Base-by-base conservation (phyloP, 371 early-diverging fungal genomes). In the Dinochytrium kinnereticum region DNA sequence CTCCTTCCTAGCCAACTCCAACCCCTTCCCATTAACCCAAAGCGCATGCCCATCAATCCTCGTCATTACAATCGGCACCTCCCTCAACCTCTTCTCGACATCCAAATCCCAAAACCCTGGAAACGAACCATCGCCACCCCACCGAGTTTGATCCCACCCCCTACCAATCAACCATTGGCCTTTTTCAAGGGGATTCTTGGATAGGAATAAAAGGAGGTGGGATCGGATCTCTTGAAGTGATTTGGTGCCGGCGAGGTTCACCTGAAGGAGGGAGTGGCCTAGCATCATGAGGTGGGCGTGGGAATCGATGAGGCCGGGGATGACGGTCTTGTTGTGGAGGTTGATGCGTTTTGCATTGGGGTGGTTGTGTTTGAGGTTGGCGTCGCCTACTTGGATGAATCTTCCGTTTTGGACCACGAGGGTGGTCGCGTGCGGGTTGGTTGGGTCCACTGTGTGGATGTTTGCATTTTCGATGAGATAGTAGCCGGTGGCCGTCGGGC, bases 121-220 rank as follows among this genome's bases (percentile, higher is more conserved):
- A 57, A 80, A 80, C 49, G 7, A n/a, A 21, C 30, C 66, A 17
- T 64, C 64, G 24, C 50, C 26, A 19, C 59, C 15, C 76, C 75
- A 80, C 39, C 39, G 30, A 2, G 70, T 78, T 44, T 82, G 80
- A 73, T 82, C 82, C 82, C 82, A 82, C 2, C 82, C 82, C 10
- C 50, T 51, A 2, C 82, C 82, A 3, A 76, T 39, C n/a, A 82
- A 30, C 80, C 80, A 82, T 30, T 40, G 40, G 3, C 50, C 10
- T 64, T 70, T 68, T 38, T 73, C 64, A 19, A 70, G 72, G 0
- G 76, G 79, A 67, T 77, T 67, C 34, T 67, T 67, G 64, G 74
- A 69, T 7, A 80, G 71, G 67, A 72, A 75, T 1, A 31, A 21
- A 2, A 69, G 24, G 10, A 82, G 59, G 0, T 53, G 37, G 3